Evolutionary conservation across 73 alveolate genomes (phyloP).

Genomic region (Blepharisma japonicum): DNA sequence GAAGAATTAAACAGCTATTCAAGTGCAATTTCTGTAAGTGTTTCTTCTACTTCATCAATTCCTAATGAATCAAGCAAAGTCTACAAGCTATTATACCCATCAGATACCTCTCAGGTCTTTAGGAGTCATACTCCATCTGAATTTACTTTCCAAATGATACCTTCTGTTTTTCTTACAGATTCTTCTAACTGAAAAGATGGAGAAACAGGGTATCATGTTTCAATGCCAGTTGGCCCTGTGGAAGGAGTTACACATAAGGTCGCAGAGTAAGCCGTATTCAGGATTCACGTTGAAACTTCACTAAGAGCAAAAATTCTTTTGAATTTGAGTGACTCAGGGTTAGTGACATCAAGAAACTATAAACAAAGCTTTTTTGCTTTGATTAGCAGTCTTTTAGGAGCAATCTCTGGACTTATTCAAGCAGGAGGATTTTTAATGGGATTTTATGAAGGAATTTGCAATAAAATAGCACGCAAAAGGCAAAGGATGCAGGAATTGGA

Average conservation of each 20-base stretch:
- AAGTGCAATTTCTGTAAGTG: not conserved
- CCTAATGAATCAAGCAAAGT: not conserved
- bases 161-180: not conserved
- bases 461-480: too few relatives aligned
- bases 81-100: not conserved
- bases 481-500: too few relatives aligned
- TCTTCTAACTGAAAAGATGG: not conserved
- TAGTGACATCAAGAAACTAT: not conserved
- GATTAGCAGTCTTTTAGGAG: not conserved
- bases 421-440: not conserved
- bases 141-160: not conserved
- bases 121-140: not conserved
- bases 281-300: not conserved
- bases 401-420: not conserved
- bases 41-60: not conserved
- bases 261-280: not conserved
- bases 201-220: not conserved
- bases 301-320: not conserved
- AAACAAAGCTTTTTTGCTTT: not conserved
- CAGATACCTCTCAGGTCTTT: not conserved
- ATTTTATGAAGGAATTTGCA: not conserved
- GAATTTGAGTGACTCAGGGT: not conserved
- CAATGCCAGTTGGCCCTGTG: not conserved
- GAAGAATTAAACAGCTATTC: not conserved
- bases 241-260: not conserved